phyloP scores from a whole-genome alignment of 306 rosid species.

The Acmispon strigosus region DNA sequence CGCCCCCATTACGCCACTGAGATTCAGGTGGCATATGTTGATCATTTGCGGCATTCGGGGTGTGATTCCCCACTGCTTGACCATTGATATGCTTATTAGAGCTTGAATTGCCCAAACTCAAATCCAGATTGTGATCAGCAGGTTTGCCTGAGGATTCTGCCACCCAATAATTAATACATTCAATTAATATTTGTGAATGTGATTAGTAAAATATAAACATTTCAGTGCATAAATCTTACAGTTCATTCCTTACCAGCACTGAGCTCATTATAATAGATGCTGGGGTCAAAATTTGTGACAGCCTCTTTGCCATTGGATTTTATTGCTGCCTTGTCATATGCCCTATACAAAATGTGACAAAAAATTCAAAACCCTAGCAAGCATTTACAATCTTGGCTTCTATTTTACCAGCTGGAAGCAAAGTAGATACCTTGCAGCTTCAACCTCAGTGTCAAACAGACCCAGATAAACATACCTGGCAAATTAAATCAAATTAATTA shows the following conservation, averaged over 20 bases:
- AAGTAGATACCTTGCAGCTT: slow-evolving; percentile 77
- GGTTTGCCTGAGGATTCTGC: slow-evolving; percentile 38
- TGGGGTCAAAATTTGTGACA: slow-evolving; percentile 94
- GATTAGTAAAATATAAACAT: not conserved
- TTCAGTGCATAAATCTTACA: not conserved
- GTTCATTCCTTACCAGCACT: slow-evolving; percentile 50
- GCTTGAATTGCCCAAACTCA: slow-evolving; percentile 60
- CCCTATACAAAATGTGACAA: slow-evolving; percentile 45
- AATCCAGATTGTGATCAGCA: slow-evolving; percentile 54
- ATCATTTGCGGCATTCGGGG: slow-evolving; percentile 16
- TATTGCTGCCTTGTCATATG: slow-evolving; percentile 97
- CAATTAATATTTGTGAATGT: not conserved
- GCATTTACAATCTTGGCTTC: not conserved
- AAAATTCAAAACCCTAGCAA: slow-evolving; percentile 28
- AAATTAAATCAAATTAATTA: slow-evolving; percentile 19
- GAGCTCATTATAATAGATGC: slow-evolving; percentile 77
- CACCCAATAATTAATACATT: not conserved
- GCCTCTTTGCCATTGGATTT: slow-evolving; percentile 98
- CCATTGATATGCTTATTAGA: slow-evolving; percentile 26
- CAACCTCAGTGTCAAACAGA: slow-evolving; percentile 87
- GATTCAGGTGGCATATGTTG: slow-evolving; percentile 27
- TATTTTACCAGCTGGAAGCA: not conserved
- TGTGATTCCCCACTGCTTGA: slow-evolving; percentile 24
- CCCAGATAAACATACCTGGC: slow-evolving; percentile 91
- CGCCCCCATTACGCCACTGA: slow-evolving; percentile 37